phyloP scores from a whole-genome alignment of 805 yeast genomes.

The Suhomyces prunicola region DNA sequence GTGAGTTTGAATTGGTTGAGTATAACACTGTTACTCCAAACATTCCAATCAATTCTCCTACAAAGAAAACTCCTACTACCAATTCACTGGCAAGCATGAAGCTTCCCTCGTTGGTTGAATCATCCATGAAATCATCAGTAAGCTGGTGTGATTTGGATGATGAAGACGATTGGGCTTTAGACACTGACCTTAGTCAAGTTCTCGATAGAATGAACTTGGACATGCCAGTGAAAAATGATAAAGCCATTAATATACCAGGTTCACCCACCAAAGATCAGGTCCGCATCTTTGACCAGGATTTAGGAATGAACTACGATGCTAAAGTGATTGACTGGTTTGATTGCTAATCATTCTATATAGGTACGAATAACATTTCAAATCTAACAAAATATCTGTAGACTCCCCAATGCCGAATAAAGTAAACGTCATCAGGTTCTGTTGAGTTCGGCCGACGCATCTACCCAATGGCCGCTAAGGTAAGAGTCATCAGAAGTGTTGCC shows the following conservation, averaged over 20 bases:
- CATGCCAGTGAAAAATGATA: not conserved
- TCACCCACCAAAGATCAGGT: slow-evolving; percentile 4
- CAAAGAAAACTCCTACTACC: not conserved
- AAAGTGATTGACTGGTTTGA: slow-evolving; percentile 10
- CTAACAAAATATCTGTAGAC: not conserved
- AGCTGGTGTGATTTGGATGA: slow-evolving; percentile 37
- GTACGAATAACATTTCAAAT: not conserved
- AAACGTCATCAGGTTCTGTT: not conserved
- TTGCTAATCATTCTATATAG: not conserved
- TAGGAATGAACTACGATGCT: slow-evolving; percentile 3
- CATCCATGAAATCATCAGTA: slow-evolving; percentile 26
- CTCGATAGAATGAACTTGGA: slow-evolving; percentile 6
- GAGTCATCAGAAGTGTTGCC: not conserved
- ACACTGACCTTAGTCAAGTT: slow-evolving; percentile 3
- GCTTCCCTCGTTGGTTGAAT: slow-evolving; percentile 31
- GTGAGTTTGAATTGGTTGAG: slow-evolving; percentile 5
- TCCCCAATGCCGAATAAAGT: not conserved
- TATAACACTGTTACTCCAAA: slow-evolving; percentile 4
- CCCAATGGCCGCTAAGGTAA: not conserved
- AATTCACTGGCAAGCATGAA: slow-evolving; percentile 11
- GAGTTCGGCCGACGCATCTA: not conserved
- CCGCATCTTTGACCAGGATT: slow-evolving; percentile 6
- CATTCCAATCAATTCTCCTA: slow-evolving; percentile 6
- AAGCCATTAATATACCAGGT: not conserved
- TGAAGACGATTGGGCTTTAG: slow-evolving; percentile 17